Conservation (phyloP, 768 basidiomycete genomes). For the Boletus pseudopeckii region DNA sequence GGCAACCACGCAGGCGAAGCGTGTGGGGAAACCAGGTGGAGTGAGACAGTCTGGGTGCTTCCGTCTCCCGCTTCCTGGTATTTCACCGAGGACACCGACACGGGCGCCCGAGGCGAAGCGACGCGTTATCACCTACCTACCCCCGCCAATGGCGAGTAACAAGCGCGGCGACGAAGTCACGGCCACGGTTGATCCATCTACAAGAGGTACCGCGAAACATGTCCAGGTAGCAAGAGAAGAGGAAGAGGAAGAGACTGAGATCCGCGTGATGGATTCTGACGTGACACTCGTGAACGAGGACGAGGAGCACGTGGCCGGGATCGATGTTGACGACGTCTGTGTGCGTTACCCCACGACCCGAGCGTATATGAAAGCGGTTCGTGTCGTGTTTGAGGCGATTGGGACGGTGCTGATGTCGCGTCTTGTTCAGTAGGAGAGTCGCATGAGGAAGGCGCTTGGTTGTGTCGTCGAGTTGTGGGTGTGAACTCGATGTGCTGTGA, state of each 20-base stretch:
- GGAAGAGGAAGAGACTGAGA: slow-evolving; percentile 1
- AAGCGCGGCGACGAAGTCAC: background rate
- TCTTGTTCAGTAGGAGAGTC: slow-evolving; percentile 12
- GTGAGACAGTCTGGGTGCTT: slow-evolving; percentile 21
- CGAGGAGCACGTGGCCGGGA: slow-evolving; percentile 4
- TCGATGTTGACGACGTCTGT: slow-evolving; percentile 20
- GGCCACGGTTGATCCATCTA: background rate
- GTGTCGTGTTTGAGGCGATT: background rate
- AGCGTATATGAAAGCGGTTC: slow-evolving; percentile 24
- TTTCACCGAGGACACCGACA: background rate
- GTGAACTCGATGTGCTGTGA: background rate
- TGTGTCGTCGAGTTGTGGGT: slow-evolving; percentile 17
- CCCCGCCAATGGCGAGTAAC: slow-evolving; percentile 18
- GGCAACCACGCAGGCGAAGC: background rate
- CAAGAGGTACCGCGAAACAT: background rate
- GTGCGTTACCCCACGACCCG: slow-evolving; percentile 17
- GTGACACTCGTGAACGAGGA: slow-evolving; percentile 29
- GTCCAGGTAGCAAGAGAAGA: background rate
- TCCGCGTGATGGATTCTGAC: slow-evolving; percentile 22
- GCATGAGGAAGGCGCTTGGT: slow-evolving; percentile 4
- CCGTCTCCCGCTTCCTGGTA: slow-evolving; percentile 17
- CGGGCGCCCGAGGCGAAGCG: background rate
- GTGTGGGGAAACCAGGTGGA: background rate
- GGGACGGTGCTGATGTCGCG: slow-evolving; percentile 1
- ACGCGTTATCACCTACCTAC: slow-evolving; percentile 30